Base-by-base conservation (phyloP, 1,139 yeast genomes). In the Hemisphaericaspora xylanilytica region DNA sequence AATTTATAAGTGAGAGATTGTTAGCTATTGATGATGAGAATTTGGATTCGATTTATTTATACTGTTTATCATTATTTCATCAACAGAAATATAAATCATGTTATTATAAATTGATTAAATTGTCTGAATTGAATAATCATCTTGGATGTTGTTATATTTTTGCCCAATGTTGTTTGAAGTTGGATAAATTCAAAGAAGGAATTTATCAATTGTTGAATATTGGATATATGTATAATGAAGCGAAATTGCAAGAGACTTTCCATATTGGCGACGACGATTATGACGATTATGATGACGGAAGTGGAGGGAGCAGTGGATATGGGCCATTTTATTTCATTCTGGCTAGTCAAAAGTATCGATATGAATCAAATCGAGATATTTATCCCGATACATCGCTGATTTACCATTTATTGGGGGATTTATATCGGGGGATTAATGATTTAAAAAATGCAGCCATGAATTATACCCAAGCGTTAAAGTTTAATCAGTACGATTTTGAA, bases 401-500 rank as follows among this genome's bases (percentile, higher is more conserved):
- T 21, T 79, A 76, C 54, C 78, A 78, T 46, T 56, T 89, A 25
- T 62, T 88, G 42, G 98, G 95, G 0, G 85, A 81, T 47, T 64
- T 90, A 38, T 81, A 84, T 54, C 63, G 62, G 15, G 73, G 73
- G 8, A 58, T 71, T 9, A 85, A 83, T 12, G 88, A 85, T 53
- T 57, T 68, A 7, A 78, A 80, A 46, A 78, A 80, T 43, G 81
- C 95, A 40, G 76, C 85, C 0, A 65, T 81, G 37, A 75, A 80
- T 51, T 86, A 82, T 58, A 75, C 86, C 0, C 77, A 75, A 47
- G 86, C 94, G 0, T 67, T 88, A 41, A 77, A 78, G 43, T 61
- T 73, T 42, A 86, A 92, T 56, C 96, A 95, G 18, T 87, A 73
- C 56, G 73, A 88, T 37, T 89, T 94, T 75, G 97, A 88, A 54